Conservation (phyloP, 2,329 filamentous ascomycete genomes). For the Fusarium sp. region DNA sequence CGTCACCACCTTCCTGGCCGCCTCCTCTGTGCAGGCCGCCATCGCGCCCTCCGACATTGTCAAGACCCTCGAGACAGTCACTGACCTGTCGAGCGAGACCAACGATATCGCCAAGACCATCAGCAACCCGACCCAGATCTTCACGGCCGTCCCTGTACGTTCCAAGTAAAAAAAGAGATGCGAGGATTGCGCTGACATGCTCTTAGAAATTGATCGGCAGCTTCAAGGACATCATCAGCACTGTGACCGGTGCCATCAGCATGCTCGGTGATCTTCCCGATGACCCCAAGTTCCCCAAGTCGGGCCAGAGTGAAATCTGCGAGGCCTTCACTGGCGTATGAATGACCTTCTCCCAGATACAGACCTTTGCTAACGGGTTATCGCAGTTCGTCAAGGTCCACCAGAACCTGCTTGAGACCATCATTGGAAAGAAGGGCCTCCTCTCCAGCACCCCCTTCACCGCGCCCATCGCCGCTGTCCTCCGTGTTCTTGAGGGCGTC, state of each 20-base stretch:
- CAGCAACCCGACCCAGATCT: not conserved
- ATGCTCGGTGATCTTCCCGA: not conserved
- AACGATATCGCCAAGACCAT: not conserved
- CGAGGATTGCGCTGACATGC: not conserved
- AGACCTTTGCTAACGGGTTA: not conserved
- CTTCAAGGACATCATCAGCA: not conserved
- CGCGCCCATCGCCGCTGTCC: not conserved
- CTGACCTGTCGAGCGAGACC: not conserved
- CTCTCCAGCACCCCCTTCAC: not conserved
- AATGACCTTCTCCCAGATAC: not conserved
- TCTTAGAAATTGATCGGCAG: not conserved
- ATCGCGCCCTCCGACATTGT: not conserved
- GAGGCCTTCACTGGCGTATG: not conserved
- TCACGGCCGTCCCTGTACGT: not conserved
- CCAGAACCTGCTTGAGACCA: not conserved
- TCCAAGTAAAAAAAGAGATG: no score
- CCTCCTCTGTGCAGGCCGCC: constrained; percentile 16
- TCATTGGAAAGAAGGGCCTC: not conserved
- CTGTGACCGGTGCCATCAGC: not conserved
- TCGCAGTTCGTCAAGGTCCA: not conserved
- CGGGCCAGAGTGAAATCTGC: not conserved
- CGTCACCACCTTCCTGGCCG: constrained; percentile 27
- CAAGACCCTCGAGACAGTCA: not conserved
- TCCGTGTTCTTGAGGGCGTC: not conserved
- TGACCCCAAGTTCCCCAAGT: not conserved